Base-by-base conservation (phyloP, 495 filamentous ascomycete species). In the Penicillium bovifimosum region DNA sequence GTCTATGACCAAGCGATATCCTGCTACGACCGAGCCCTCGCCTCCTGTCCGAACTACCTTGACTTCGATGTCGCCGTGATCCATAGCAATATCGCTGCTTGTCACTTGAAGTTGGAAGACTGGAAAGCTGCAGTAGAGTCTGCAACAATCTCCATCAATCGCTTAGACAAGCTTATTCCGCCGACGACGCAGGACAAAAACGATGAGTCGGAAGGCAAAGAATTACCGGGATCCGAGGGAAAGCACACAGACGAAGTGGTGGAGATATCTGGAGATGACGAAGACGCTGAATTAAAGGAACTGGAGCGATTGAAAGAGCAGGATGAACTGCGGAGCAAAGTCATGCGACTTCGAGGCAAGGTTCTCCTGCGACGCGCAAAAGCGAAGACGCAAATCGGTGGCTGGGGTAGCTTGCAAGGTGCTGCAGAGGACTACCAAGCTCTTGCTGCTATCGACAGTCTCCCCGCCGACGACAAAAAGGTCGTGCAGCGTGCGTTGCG, bases 21-120 rank as follows among this genome's bases (percentile, higher is more conserved):
- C 65, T 84, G 80, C 61, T 98, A 98, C 73, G 87, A 91, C 60
- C 81, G 87, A 52, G 93, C 93, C 18, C 76, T 96, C 2, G 77
- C 85, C 28, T 78, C 84, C 16, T 93, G 88, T 53, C 93, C 93
- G 2, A 86, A 81, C 56, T 96, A 96, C 63, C 82, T 96, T 31
- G 87, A 93, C 55, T 93, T 87, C 72, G 90, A 96, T 62, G 75
- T 92, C 59, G 90, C 93, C 17, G 88, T 96, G 9, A 76, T 96
- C 10, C 84, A 82, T 29, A 86, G 84, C 68, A 97, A 97, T 72
- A 82, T 96, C 52, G 78, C 92, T 4, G 93, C 90, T n/a, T 95
- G 89, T 62, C 84, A 96, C 54, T 63, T 96, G 53, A 95, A 95
- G 64, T 74, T 96, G 2, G 77, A 84, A 41, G 86, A 92, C 52